Percentiles rank a stretch among this genome's conserved stretches.
These are phyloP conservation scores for Zelonia costaricensis DNA, from an alignment of 208 protist species.

Conservation along the genomic window DNA sequence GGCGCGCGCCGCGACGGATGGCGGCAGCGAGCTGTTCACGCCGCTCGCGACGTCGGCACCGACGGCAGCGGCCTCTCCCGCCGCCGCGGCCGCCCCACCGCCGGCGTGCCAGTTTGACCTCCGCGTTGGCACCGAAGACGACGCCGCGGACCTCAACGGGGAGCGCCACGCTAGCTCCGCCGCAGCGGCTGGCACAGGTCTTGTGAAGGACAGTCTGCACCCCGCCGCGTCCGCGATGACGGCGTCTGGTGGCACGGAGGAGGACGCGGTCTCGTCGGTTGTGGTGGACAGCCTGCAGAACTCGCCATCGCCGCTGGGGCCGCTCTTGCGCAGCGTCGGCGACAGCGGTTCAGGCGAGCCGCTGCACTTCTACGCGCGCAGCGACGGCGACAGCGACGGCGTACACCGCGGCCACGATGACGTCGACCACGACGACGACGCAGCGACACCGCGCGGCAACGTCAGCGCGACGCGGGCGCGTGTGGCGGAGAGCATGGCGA, in stretches of 20 bases:
- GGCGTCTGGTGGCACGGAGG: not conserved
- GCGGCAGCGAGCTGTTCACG: too few species aligned
- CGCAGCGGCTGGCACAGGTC: too few species aligned
- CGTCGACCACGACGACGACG: not conserved
- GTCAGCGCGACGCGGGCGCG: constrained; percentile 1
- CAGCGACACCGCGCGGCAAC: not conserved
- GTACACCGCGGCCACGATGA: not conserved
- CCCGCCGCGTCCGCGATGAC: not conserved
- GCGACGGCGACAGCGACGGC: not conserved
- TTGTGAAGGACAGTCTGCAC: not conserved
- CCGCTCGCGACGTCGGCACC: not conserved
- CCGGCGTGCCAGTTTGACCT: too few species aligned
- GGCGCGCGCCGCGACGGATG: too few species aligned
- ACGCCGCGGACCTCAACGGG: too few species aligned
- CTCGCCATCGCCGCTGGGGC: not conserved
- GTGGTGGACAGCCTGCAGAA: not conserved
- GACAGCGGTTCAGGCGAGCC: too few species aligned
- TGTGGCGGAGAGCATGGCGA: constrained; percentile 13
- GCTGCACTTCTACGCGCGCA: not conserved
- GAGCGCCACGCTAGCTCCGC: not conserved
- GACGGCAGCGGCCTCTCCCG: constrained; percentile 1
- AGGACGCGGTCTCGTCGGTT: not conserved
- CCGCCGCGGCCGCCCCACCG: too few species aligned
- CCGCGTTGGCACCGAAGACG: too few species aligned
- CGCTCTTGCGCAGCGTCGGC: too few species aligned